Base-by-base conservation (phyloP, 805 yeast species). In the Starmera amethionina region DNA sequence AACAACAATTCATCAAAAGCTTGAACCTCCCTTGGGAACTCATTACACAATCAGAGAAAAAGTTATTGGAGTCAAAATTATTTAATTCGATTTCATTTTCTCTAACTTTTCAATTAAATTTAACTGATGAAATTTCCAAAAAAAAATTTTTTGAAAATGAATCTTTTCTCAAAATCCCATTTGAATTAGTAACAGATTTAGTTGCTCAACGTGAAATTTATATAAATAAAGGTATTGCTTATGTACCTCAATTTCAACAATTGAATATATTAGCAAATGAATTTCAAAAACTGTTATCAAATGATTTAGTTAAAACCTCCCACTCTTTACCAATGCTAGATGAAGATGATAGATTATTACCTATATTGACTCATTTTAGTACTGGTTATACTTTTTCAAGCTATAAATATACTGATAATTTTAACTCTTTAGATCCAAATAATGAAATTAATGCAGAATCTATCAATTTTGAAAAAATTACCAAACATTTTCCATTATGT, bases 261-360 rank as follows among this genome's bases (percentile, higher is more conserved):
- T 63, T 82, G 44, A 77, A 78, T 41, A 63, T 90, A 39, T 64
- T 93, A 28, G 62, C 82, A 0, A 72, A 68, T 34, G 96, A 87
- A 55, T 90, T 81, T 57, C 64, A 75, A 30, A 70, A 65, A 32
- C 58, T 64, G 41, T 63, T 89, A 38, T 31, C 34, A 52, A 40
- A 56, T 59, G 3, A 55, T 60, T 14, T 75, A 77, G 16, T 65
- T 93, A 47, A 62, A 77, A 85, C 97, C 0, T 79, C 87, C 50
- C 83, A 82, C 54, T 73, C 83, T 16, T 64, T 88, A 40, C 94
- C 96, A 7, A 70, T 89, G 10, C 65, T 90, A 41, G 96, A 88
- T 54, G 97, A 90, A 63, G 96, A 88, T 54, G 94, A 88, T 56
- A 69, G 99, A 42, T 63, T 93, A 35, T 64, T 88, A 39, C 97